phyloP scores from a whole-genome alignment of 192 early-diverging fungal genomes.

The Neocallimastix lanati region DNA sequence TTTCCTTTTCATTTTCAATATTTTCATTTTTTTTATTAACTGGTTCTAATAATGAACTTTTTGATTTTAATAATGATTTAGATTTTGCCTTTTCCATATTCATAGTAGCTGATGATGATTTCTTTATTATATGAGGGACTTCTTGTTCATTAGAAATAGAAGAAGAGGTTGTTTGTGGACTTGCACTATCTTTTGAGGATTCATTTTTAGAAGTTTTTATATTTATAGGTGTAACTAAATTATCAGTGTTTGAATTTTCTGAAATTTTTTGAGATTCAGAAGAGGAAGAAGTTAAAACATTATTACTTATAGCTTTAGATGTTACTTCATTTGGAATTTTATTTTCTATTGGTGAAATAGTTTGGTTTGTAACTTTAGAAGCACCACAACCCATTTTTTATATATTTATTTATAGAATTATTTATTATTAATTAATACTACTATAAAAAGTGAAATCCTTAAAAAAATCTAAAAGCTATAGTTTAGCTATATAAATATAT shows the following conservation, averaged over 20 bases:
- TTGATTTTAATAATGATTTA: neutral
- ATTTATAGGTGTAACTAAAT: no score
- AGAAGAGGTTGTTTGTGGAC: neutral
- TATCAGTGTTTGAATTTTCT: neutral
- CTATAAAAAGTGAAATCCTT: no score
- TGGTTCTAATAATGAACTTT: neutral
- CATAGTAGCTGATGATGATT: neutral
- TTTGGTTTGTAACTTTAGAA: neutral
- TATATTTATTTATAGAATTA: no score
- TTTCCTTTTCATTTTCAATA: neutral
- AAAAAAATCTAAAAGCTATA: no score
- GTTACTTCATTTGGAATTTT: neutral
- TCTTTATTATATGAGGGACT: neutral
- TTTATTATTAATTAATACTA: no score
- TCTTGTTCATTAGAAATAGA: neutral
- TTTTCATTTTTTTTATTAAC: neutral
- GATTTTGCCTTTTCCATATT: neutral
- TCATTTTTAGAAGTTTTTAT: no score
- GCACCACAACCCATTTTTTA: neutral
- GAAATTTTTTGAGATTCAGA: neutral
- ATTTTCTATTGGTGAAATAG: neutral
- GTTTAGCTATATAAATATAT: no score
- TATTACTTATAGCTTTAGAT: neutral
- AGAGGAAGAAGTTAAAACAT: neutral
- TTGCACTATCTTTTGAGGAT: no score